Conservation (phyloP, 805 yeast species). For the Starmerella potacharoeniae region DNA sequence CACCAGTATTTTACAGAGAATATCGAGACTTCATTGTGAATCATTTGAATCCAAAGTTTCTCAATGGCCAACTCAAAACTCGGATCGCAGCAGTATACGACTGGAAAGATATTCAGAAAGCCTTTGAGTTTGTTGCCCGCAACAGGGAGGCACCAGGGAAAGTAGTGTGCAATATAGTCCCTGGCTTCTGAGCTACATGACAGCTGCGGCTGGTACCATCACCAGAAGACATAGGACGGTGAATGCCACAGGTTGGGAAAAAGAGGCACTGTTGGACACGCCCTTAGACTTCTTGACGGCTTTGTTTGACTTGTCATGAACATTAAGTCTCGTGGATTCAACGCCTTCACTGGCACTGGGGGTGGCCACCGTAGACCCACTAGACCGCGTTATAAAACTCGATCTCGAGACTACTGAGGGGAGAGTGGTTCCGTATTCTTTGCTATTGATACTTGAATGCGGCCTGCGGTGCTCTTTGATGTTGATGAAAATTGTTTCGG, state of each 20-base stretch:
- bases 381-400: too few species aligned
- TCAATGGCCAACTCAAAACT: conserved; percentile 21
- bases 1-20: conserved; percentile 22
- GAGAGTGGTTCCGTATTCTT: too few species aligned
- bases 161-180: conserved; percentile 16
- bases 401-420: too few species aligned
- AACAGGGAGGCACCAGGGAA: conserved; percentile 15
- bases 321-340: too few species aligned
- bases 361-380: too few species aligned
- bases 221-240: too few species aligned
- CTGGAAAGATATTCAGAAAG: conserved; percentile 2
- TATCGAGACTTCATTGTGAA: conserved; percentile 20
- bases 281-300: background rate
- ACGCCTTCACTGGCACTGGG: too few species aligned
- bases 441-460: background rate
- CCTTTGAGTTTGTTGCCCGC: background rate
- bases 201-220: too few species aligned
- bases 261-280: too few species aligned
- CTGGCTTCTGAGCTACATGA: background rate
- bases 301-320: background rate
- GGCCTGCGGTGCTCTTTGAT: background rate
- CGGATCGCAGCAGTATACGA: conserved; percentile 20
- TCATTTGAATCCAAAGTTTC: conserved; percentile 23
- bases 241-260: too few species aligned
- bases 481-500: background rate